These are phyloP conservation scores for Linderniella brevidens DNA, from an alignment of 257 asterid species.

Conservation along the genomic window DNA sequence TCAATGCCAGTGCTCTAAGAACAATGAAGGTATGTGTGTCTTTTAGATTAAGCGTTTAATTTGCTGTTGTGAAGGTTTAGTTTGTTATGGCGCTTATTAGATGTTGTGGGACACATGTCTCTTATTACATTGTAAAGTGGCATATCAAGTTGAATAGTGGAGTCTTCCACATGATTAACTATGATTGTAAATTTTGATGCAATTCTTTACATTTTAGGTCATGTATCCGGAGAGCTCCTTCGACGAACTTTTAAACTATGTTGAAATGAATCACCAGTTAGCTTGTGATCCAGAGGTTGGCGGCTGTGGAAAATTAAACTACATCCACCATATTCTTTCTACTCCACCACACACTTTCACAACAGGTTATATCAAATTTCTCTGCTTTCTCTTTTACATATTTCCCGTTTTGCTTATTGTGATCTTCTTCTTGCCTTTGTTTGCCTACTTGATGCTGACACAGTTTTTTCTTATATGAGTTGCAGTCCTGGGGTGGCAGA, in stretches of 20 bases:
- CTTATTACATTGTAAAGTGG: too few relatives aligned
- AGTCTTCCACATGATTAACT: too few relatives aligned
- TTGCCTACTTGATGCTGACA: conserved; percentile 4
- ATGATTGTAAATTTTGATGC: background rate
- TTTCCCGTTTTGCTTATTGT: background rate
- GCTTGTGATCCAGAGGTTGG: conserved; percentile 83
- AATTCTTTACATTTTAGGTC: conserved; percentile 32
- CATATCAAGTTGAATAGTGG: too few relatives aligned
- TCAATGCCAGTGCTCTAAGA: conserved; percentile 89
- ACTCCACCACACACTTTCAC: conserved; percentile 77
- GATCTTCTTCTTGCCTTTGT: background rate
- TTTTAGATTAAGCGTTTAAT: too few relatives aligned
- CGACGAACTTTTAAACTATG: conserved; percentile 67
- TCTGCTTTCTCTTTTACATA: conserved; percentile 2
- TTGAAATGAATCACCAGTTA: conserved; percentile 90
- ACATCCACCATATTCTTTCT: conserved; percentile 77
- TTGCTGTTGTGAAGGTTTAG: too few relatives aligned
- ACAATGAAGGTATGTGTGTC: conserved; percentile 79
- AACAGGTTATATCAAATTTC: conserved; percentile 30
- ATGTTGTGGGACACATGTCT: too few relatives aligned
- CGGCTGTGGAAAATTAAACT: conserved; percentile 81
- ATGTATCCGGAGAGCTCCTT: conserved; percentile 71
- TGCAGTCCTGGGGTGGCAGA: conserved; percentile 94
- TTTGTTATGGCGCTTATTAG: too few relatives aligned
- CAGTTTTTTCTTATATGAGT: conserved; percentile 9